These are phyloP conservation scores for Dovyalis caffra DNA, from an alignment of 345 rosid genomes.

Conservation along the genomic window DNA sequence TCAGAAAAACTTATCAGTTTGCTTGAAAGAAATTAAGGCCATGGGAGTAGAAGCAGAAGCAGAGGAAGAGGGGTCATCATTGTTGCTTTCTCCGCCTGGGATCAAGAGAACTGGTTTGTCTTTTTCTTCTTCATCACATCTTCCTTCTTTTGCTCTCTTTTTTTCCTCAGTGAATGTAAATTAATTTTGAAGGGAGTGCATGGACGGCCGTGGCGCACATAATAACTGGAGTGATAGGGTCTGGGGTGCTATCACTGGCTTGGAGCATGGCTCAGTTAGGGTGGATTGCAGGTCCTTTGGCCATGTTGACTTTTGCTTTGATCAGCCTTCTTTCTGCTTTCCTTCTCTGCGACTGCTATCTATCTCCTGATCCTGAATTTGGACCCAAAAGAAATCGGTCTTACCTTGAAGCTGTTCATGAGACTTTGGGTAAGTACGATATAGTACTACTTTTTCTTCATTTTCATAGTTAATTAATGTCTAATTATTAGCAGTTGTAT, in stretches of 20 bases:
- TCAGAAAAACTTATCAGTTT: no score
- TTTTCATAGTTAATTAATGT: no score
- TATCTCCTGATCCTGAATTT: conserved; percentile 18
- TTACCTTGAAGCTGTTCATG: conserved; percentile 38
- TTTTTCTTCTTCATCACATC: neutral
- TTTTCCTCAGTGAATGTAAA: no score
- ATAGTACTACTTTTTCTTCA: neutral
- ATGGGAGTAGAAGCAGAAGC: no score
- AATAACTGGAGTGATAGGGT: conserved; percentile 55
- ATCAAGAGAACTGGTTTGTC: conserved; percentile 13
- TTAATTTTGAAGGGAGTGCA: conserved; percentile 31
- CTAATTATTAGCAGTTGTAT: no score
- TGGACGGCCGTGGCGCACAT: conserved; percentile 57
- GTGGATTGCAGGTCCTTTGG: conserved; percentile 30
- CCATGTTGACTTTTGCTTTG: conserved; percentile 14
- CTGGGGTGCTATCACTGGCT: conserved; percentile 42
- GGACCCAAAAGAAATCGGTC: conserved; percentile 30
- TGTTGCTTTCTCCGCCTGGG: no score
- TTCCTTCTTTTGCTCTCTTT: no score
- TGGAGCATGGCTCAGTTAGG: conserved; percentile 36
- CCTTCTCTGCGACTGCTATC: conserved; percentile 24
- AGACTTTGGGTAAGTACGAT: conserved; percentile 25
- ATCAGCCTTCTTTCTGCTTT: conserved; percentile 16
- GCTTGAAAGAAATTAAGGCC: no score
- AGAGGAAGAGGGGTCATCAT: no score